Base-by-base conservation (phyloP, 2,329 filamentous ascomycete genomes). In the Sporothrix luriei region DNA sequence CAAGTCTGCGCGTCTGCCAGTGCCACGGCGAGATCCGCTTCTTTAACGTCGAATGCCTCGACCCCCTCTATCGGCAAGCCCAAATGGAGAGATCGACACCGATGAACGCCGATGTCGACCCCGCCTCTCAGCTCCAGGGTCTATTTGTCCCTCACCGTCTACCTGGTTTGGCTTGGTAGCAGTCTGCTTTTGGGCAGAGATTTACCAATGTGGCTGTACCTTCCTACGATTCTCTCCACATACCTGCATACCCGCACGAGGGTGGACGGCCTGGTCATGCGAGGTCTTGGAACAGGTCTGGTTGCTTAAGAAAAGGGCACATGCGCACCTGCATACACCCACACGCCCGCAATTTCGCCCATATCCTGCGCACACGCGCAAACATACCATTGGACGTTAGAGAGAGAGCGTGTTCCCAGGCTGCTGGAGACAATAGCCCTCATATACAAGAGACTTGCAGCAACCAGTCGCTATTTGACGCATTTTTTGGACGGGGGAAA, bases 291-390 rank as follows among this genome's bases (percentile, higher is more conserved):
- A 21, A 46, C n/a, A 46, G 10, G 52, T 52, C 62, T 48, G 52
- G 62, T 48, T 64, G 24, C 14, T 29, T 13, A 7, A 46, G 40
- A 11, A 19, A 33, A 21, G 33, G 61, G 43, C 61, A 65, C 26
- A 51, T 49, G 61, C 43, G 46, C 61, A 51, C 46, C 40, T 49
- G 46, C 61, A 51, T 38, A 38, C 61, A 33, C 26, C 16, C 61
- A 51, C 43, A 21, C 43, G 46, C 24, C 2, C 16, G 54, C 29
- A 38, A 13, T 57, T 54, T 11, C 14, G 26, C 26, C 19, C 26
- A 55, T 55, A 19, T 26, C 29, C 29, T 38, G 21, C 21, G 16
- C 57, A 46, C 11, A 38, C n/a, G 38, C n/a, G 13, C 38, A 48
- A 19, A 48, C 13, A 46, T 40, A 48, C 40, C 29, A n/a, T 29